Base-by-base conservation (phyloP, 371 early-diverging fungal genomes). In the Lichtheimia hyalospora region DNA sequence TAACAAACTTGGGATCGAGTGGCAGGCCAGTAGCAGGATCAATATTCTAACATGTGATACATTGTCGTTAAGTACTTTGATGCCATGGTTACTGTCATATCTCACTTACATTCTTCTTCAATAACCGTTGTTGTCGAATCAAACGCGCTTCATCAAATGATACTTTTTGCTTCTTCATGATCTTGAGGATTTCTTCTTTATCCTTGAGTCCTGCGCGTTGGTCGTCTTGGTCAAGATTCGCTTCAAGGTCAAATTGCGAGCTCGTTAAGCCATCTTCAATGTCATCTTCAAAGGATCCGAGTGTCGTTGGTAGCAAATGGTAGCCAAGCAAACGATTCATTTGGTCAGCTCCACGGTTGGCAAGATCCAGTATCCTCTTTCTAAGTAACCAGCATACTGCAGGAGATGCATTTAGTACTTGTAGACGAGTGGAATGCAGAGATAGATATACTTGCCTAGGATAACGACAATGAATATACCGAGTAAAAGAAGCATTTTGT, bases 111-210 rank as follows among this genome's bases (percentile, higher is more conserved):
- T 91, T 89, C 54, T 81, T 83, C 54, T 83, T 77, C 74, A 92
- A 82, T 39, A 84, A 67, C 52, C 76, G 80, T 60, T 91, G 85
- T 61, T 90, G 91, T 43, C 88, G 84, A 64, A 91, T 88, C 40
- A 91, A 69, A 39, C 93, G 79, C 14, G 93, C 93, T 76, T 90
- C 86, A 73, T 92, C 93, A 77, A 92, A 92, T 25, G 84, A 80
- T 23, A 86, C 84, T 10, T 81, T 77, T 52, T 88, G 85, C 61
- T 79, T 75, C 61, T 83, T 83, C 92, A 92, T 92, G 39, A 92
- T 91, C 56, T 71, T 75, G 56, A 84, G 71, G 34, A 91, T 84
- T 58, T 87, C 86, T 34, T 87, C 86, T 21, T 86, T 84, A 57
- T 89, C 83, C 54, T 90, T 91, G 18, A 92, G 70, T n/a, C 93